A percentile compares a stretch with the other conserved stretches of the same genome.
Conservation (phyloP, 2,329 filamentous ascomycete species). For the Colletotrichum salicis region DNA sequence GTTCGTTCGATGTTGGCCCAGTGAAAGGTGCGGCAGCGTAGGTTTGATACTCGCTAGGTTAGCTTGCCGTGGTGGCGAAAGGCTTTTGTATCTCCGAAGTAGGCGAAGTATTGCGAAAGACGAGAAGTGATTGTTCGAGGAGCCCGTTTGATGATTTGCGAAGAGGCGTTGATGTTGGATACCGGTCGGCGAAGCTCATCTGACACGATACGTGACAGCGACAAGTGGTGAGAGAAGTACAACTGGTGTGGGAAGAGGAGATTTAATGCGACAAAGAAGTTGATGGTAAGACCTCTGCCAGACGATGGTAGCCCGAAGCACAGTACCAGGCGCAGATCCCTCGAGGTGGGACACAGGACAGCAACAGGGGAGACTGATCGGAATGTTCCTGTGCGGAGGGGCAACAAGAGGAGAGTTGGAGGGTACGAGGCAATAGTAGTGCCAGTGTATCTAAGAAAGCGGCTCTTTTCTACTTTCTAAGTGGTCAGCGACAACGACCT, state of each 20-base stretch:
- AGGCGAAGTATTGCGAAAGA: background rate
- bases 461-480: background rate
- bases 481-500: slow-evolving; percentile 1
- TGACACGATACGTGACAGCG: background rate
- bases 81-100: background rate
- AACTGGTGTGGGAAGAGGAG: slow-evolving; percentile 12
- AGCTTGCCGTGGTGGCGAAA: background rate
- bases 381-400: slow-evolving; percentile 19
- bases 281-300: slow-evolving; percentile 3
- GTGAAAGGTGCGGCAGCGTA: background rate
- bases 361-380: slow-evolving; percentile 16
- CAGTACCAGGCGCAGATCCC: slow-evolving; percentile 22
- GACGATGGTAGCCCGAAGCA: slow-evolving; percentile 17
- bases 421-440: background rate
- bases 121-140: background rate
- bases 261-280: slow-evolving; percentile 22
- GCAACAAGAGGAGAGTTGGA: background rate
- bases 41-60: background rate
- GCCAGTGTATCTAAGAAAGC: background rate
- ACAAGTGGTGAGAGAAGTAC: background rate
- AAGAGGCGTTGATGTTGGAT: background rate
- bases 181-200: background rate
- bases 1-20: background rate
- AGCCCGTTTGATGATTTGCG: background rate
- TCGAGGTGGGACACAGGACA: background rate